Evolutionary conservation across 2,329 filamentous ascomycete species (phyloP).

Genomic region (Cyphellophora attinorum): DNA sequence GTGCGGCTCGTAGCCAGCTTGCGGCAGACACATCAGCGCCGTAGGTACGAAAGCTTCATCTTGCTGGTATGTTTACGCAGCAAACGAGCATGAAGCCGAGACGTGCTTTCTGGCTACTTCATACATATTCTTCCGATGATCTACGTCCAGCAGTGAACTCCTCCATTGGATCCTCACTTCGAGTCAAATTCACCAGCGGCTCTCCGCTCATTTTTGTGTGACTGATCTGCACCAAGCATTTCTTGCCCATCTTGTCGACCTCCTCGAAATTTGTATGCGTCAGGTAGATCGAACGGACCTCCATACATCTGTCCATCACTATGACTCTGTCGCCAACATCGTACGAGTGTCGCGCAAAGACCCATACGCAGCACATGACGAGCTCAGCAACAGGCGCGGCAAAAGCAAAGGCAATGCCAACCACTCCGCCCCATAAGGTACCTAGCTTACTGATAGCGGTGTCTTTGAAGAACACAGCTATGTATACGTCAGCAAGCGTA

Average conservation of each 20-base stretch:
- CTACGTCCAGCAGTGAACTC: no score
- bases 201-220: conserved; percentile 1
- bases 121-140: no score
- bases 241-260: conserved; percentile 6
- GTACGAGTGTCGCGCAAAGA: conserved; percentile 20
- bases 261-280: conserved; percentile 25
- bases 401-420: conserved; percentile 15
- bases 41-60: no score
- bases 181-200: conserved; percentile 3
- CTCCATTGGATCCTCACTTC: conserved; percentile 5
- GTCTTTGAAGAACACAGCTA: conserved; percentile 4
- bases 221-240: conserved; percentile 3
- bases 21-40: no score
- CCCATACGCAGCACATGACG: conserved; percentile 15
- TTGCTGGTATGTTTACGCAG: no score
- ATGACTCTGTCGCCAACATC: conserved; percentile 23
- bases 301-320: conserved; percentile 11
- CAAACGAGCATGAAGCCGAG: no score
- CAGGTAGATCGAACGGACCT: conserved; percentile 22
- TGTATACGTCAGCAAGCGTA: no score
- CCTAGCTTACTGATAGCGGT: conserved; percentile 1
- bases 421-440: conserved; percentile 2
- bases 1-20: no score
- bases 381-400: conserved; percentile 15
- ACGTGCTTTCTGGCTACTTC: no score